Conservation (phyloP, 495 filamentous ascomycete genomes). For the Xylaria nigripes region DNA sequence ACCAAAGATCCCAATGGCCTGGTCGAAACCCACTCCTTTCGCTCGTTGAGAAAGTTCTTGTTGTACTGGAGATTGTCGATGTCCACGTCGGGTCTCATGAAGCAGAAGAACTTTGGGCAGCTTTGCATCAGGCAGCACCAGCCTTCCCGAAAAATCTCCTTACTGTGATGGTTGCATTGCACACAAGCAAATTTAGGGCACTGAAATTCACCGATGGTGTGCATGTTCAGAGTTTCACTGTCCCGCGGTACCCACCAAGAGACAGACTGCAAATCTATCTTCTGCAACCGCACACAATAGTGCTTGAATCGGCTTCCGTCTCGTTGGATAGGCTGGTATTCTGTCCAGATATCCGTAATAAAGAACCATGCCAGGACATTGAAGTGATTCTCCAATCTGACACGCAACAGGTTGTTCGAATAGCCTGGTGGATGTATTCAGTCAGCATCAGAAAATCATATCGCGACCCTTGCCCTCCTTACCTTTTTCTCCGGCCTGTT, state of each 20-base stretch:
- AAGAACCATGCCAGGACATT: slow-evolving; percentile 68
- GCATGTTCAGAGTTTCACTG: slow-evolving; percentile 7
- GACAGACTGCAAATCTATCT: slow-evolving; percentile 46
- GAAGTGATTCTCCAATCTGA: slow-evolving; percentile 53
- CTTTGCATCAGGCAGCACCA: slow-evolving; percentile 61
- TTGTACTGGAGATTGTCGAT: slow-evolving; percentile 44
- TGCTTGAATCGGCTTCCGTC: slow-evolving; percentile 28
- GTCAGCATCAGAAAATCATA: not conserved
- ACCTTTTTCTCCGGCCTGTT: slow-evolving; percentile 9
- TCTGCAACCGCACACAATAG: slow-evolving; percentile 62
- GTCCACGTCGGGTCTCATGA: slow-evolving; percentile 20
- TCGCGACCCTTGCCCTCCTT: not conserved
- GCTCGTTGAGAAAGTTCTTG: slow-evolving; percentile 47
- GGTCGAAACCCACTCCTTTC: slow-evolving; percentile 14
- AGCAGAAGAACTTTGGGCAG: slow-evolving; percentile 53
- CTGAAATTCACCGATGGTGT: slow-evolving; percentile 6
- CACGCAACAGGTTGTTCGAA: slow-evolving; percentile 43
- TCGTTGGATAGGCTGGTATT: slow-evolving; percentile 30
- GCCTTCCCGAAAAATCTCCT: slow-evolving; percentile 39
- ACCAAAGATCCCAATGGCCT: slow-evolving; percentile 29
- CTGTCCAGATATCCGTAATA: slow-evolving; percentile 64
- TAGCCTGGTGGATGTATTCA: slow-evolving; percentile 20
- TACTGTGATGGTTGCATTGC: slow-evolving; percentile 21
- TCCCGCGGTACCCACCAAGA: slow-evolving; percentile 61
- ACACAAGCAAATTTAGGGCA: slow-evolving; percentile 15